Evolutionary conservation across 2,329 filamentous ascomycete genomes (phyloP), one percentile per base, ranked within the genome.

Genomic region (Phaeosphaeriaceae sp.): DNA sequence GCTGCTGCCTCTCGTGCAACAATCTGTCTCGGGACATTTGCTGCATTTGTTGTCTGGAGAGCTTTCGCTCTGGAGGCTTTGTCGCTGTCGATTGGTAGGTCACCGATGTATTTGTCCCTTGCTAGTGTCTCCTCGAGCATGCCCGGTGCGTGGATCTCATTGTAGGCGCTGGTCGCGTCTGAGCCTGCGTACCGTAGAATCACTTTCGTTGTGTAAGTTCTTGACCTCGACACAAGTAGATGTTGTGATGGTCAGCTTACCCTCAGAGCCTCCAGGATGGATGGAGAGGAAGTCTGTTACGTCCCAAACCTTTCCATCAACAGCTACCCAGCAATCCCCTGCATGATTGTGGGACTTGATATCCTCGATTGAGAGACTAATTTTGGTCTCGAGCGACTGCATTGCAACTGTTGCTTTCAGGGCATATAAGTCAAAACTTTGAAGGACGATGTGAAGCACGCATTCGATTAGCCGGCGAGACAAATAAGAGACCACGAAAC

Each of bases 231-330:
- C n/a, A 22, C 7, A 13, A 7, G 22, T 7, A n/a, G 19, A 9
- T 21, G 23, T 7, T 21, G 23, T 7, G 11, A 11, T 46, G 9
- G 40, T 43, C 17, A 17, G 24, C 28, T 13, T 13, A 51, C 49
- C 49, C 17, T 96, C 91, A 69, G 88, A 87, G 56, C 94, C 94
- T 65, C 94, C 94, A 35, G 94, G 94, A 77, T 98, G 94, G 66
- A 93, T 89, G 54, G 93, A 87, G 63, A 97, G 79, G 74, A 98
- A 98, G 54, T 91, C 88, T 59, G 94, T 97, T 66, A 98, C 85
- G 82, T 98, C 93, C 84, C 92, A 97, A 68, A 97, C 93, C 68
- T 93, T 94, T 57, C 85, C 85, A 63, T 91, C 92, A 57, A 97
- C 83, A 6, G 91, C 94, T 69, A 97, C 92, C 83, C 93, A 98